These are phyloP conservation scores for Fusarium robinianum DNA, from an alignment of 2,329 filamentous ascomycete genomes.

Conservation along the genomic window DNA sequence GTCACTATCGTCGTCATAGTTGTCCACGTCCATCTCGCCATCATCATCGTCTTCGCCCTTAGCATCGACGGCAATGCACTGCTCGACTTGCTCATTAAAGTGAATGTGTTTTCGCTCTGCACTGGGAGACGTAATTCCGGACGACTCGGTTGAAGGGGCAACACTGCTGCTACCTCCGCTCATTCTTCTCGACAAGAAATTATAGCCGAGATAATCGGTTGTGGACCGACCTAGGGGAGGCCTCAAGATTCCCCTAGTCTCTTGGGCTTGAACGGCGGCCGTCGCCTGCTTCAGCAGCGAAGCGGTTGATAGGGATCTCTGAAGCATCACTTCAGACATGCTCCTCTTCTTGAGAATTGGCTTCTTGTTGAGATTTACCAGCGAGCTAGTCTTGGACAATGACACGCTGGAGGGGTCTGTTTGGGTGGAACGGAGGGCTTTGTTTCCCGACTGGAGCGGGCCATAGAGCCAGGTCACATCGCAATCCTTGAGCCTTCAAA, in stretches of 20 bases:
- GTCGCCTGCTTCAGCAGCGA: conserved; percentile 89
- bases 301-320: conserved; percentile 83
- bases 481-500: conserved; percentile 85
- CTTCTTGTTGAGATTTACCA: conserved; percentile 72
- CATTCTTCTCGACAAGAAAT: conserved; percentile 63
- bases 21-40: conserved; percentile 64
- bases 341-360: conserved; percentile 96
- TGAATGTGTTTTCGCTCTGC: conserved; percentile 83
- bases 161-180: conserved; percentile 66
- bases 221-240: conserved; percentile 64
- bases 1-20: conserved; percentile 62
- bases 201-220: conserved; percentile 71
- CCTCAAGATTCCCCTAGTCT: conserved; percentile 58
- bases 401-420: conserved; percentile 48
- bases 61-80: conserved; percentile 90
- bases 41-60: conserved; percentile 79
- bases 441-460: conserved; percentile 76
- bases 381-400: conserved; percentile 63
- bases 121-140: conserved; percentile 67
- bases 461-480: conserved; percentile 98
- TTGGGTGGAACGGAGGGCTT: conserved; percentile 54
- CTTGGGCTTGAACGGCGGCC: conserved; percentile 82
- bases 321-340: conserved; percentile 94
- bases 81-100: conserved; percentile 94
- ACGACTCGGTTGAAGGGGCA: conserved; percentile 70